phyloP scores from a whole-genome alignment of 2,329 filamentous ascomycete genomes.

The Trichoderma sp. region DNA sequence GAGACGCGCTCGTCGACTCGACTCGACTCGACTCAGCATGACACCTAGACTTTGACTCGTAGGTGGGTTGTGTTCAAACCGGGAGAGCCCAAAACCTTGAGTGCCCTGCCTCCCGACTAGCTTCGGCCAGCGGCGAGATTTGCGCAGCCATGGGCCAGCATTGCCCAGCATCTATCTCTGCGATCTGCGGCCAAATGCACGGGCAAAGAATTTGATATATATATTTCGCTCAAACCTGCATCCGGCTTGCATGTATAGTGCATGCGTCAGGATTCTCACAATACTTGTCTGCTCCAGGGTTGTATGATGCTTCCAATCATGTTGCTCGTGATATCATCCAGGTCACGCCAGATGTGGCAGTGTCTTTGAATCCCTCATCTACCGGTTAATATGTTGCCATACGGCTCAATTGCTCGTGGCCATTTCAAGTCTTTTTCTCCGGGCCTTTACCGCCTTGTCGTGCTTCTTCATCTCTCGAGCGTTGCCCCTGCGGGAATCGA shows the following conservation, averaged over 20 bases:
- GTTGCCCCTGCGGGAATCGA: constrained; percentile 4
- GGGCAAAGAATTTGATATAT: constrained; percentile 9
- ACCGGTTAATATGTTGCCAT: constrained; percentile 16
- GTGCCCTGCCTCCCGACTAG: neutral
- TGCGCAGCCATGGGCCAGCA: neutral
- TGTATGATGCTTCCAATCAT: constrained; percentile 16
- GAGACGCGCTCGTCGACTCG: neutral
- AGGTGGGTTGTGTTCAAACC: neutral
- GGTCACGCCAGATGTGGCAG: constrained; percentile 18
- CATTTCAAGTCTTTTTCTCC: neutral
- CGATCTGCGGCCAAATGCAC: constrained; percentile 12
- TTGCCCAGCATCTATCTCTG: neutral
- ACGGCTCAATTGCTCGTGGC: constrained; percentile 10
- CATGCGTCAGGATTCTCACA: constrained; percentile 17
- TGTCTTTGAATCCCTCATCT: constrained; percentile 18
- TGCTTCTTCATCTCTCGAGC: neutral
- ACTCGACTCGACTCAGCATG: neutral
- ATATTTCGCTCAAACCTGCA: constrained; percentile 18
- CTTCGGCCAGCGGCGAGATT: constrained; percentile 10
- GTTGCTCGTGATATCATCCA: constrained; percentile 16
- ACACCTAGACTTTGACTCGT: neutral
- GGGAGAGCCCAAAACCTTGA: neutral
- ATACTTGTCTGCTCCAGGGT: neutral
- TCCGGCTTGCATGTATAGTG: constrained; percentile 14
- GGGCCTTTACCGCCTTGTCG: neutral